Percentiles rank a stretch among this genome's conserved stretches.
phyloP scores from a whole-genome alignment of 2,329 filamentous ascomycete species.

The Geoglossum cookeanum region DNA sequence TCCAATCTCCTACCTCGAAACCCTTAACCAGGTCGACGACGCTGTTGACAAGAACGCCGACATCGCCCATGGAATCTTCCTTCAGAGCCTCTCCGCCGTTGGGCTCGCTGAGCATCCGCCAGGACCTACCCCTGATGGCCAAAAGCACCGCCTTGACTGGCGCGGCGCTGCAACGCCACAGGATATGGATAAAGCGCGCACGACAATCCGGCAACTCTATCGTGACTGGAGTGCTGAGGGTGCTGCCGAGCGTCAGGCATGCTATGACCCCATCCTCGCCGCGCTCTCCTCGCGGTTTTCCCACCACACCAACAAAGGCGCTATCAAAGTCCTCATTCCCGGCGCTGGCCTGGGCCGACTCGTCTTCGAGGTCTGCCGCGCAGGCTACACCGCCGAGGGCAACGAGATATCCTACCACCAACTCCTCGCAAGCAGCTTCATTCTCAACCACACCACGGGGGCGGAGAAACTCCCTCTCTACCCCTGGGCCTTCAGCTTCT shows the following conservation, averaged over 20 bases:
- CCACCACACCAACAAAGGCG: slow-evolving; percentile 15
- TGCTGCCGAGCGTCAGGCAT: slow-evolving; percentile 49
- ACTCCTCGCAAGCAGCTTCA: slow-evolving; percentile 63
- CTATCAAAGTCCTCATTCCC: slow-evolving; percentile 57
- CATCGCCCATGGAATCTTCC: slow-evolving; percentile 60
- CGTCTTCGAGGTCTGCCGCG: slow-evolving; percentile 65
- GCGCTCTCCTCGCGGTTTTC: slow-evolving; percentile 37
- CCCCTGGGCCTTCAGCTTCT: slow-evolving; percentile 77
- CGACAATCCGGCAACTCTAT: slow-evolving; percentile 83
- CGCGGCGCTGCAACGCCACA: slow-evolving; percentile 46
- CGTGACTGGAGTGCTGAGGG: slow-evolving; percentile 84
- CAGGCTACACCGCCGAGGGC: slow-evolving; percentile 60
- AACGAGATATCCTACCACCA: slow-evolving; percentile 97
- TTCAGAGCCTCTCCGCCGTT: slow-evolving; percentile 49
- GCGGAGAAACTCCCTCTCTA: slow-evolving; percentile 52
- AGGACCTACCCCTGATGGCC: not conserved
- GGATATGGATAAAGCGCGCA: slow-evolving; percentile 81
- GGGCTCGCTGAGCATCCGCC: slow-evolving; percentile 27
- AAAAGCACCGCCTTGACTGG: slow-evolving; percentile 32
- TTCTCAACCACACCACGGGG: slow-evolving; percentile 46
- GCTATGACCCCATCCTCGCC: slow-evolving; percentile 53
- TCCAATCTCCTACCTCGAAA: slow-evolving; percentile 68
- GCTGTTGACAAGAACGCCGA: slow-evolving; percentile 80
- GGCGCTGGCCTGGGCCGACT: slow-evolving; percentile 77
- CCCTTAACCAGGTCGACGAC: slow-evolving; percentile 59